phyloP scores from a whole-genome alignment of 78 protist species.

The Capsaspora owczarzaki region DNA sequence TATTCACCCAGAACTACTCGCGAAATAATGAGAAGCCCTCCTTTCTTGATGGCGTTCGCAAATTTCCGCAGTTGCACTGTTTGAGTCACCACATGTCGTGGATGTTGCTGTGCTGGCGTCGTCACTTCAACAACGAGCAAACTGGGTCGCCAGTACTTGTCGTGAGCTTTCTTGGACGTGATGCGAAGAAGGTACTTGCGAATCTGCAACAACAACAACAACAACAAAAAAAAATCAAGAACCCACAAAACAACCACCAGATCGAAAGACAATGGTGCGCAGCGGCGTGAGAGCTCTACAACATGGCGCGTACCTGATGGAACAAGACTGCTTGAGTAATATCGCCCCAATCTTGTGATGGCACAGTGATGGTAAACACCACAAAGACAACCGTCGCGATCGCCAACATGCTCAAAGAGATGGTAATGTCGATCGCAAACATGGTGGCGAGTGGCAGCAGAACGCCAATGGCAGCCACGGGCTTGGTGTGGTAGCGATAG shows the following conservation, averaged over 20 bases:
- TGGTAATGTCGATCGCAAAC: slow-evolving; percentile 2
- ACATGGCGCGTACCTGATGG: slow-evolving; percentile 45
- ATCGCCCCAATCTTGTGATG: slow-evolving; percentile 28
- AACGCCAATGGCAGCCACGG: slow-evolving; percentile 34
- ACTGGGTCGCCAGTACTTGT: slow-evolving; percentile 18
- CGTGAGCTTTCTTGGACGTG: background rate
- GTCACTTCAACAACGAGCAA: background rate
- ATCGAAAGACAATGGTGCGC: too few relatives aligned
- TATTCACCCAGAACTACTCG: too few relatives aligned
- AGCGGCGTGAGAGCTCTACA: too few relatives aligned
- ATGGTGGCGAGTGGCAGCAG: slow-evolving; percentile 13
- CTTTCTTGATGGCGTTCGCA: slow-evolving; percentile 47
- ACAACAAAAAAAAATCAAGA: too few relatives aligned
- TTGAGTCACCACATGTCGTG: background rate
- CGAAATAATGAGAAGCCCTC: slow-evolving; percentile 52
- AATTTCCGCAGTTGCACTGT: slow-evolving; percentile 9
- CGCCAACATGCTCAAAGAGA: background rate
- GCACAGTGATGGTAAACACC: background rate
- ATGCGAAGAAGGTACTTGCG: slow-evolving; percentile 23
- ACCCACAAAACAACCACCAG: too few relatives aligned
- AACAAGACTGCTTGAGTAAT: slow-evolving; percentile 28
- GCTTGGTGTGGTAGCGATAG: background rate
- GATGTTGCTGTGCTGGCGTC: background rate
- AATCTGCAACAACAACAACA: too few relatives aligned
- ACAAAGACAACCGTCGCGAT: background rate